Conservation (phyloP, 176 grass and related monocot species). For the Melocanna baccifera region DNA sequence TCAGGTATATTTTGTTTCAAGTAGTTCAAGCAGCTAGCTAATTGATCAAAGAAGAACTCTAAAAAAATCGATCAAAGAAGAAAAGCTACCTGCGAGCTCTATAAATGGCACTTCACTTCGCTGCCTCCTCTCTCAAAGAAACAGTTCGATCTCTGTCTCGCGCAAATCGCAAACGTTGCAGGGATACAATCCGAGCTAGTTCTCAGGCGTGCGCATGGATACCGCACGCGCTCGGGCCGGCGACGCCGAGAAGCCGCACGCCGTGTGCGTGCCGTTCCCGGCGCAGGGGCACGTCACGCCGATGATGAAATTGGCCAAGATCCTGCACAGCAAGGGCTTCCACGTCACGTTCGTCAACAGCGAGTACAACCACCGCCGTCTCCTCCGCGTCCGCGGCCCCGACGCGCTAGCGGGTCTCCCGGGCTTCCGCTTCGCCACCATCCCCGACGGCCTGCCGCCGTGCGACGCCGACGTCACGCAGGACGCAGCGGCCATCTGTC, state of each 20-base stretch:
- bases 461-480: conserved; percentile 23
- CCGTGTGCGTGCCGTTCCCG: conserved; percentile 54
- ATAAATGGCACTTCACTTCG: no score
- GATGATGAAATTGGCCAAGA: conserved; percentile 62
- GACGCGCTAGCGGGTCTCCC: not conserved
- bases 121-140: no score
- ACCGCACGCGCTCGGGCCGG: not conserved
- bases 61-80: no score
- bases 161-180: no score
- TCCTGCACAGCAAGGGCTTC: conserved; percentile 47
- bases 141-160: no score
- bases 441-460: conserved; percentile 23
- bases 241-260: conserved; percentile 25
- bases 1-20: no score
- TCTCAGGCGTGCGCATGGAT: no score
- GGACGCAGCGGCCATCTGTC: not conserved
- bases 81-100: no score
- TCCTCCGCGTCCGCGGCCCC: not conserved
- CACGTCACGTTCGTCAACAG: conserved; percentile 61
- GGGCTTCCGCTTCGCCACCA: conserved; percentile 17
- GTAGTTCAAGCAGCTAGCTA: no score
- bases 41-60: no score
- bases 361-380: conserved; percentile 46
- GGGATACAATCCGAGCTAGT: no score
- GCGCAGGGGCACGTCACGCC: conserved; percentile 47